Conservation (phyloP, 2,329 filamentous ascomycete species). For the Aspergillus melleus region DNA sequence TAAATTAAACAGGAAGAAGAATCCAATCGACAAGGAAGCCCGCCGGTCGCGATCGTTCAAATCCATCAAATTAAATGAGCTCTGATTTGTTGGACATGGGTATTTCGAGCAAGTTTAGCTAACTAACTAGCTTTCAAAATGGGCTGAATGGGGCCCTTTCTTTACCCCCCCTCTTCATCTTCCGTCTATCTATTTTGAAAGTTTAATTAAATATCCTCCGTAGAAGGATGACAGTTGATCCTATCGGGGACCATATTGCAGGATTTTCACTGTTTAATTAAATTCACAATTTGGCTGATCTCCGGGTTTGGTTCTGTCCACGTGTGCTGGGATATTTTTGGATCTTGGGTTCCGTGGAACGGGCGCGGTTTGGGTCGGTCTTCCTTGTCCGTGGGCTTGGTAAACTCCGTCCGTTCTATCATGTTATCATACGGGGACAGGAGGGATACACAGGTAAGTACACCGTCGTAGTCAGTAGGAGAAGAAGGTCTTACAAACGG, state of each 20-base stretch:
- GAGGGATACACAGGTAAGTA: too few relatives aligned
- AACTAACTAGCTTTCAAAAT: background rate
- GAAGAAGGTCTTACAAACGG: background rate
- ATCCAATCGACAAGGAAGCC: slow-evolving; percentile 23
- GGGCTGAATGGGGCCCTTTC: background rate
- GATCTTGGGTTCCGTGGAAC: slow-evolving; percentile 2
- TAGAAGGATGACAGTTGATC: slow-evolving; percentile 5
- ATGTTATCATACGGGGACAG: background rate
- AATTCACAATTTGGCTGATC: background rate
- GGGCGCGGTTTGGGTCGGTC: background rate
- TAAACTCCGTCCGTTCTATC: background rate
- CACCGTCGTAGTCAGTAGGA: background rate
- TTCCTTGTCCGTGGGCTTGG: background rate
- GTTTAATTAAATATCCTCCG: background rate
- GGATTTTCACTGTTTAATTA: background rate
- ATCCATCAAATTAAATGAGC: slow-evolving; percentile 6
- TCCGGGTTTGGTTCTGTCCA: slow-evolving; percentile 4
- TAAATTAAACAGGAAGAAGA: background rate
- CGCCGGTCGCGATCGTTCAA: slow-evolving; percentile 31
- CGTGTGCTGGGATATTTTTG: slow-evolving; percentile 3
- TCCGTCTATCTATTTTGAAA: background rate
- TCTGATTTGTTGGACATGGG: background rate
- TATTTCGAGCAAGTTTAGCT: background rate
- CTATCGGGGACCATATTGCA: slow-evolving; percentile 9
- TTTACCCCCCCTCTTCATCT: background rate